These are phyloP conservation scores for Stevia rebaudiana DNA, from an alignment of 140 eudicot genomes.

Conservation along the genomic window DNA sequence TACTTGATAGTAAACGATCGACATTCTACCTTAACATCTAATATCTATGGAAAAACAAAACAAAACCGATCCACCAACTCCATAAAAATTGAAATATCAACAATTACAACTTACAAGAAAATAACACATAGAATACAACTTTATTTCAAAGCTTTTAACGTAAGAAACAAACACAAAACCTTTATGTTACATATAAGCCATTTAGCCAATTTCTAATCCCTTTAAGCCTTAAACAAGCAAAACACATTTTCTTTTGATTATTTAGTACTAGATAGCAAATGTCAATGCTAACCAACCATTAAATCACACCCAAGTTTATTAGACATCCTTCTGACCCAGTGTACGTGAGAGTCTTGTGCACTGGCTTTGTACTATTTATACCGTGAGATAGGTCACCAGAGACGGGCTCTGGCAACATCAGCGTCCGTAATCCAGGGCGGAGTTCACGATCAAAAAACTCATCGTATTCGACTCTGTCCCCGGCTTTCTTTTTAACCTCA, in stretches of 20 bases:
- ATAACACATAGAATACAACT: neutral
- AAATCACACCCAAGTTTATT: neutral
- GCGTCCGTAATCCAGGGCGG: neutral
- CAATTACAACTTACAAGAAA: neutral
- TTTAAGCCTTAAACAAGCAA: neutral
- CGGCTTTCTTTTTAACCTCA: conserved; percentile 15
- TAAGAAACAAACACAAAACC: neutral
- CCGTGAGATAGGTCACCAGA: neutral
- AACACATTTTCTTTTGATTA: neutral
- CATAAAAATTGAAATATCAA: no score
- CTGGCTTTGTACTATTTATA: no score
- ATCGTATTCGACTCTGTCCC: conserved; percentile 3
- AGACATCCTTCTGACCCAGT: no score
- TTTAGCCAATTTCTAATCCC: neutral
- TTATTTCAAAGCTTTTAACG: neutral
- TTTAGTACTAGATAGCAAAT: neutral
- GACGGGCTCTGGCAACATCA: conserved; percentile 13
- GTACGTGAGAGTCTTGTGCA: no score
- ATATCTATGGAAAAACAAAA: no score
- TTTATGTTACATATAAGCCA: neutral
- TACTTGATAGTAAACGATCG: no score
- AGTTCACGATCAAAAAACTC: conserved; percentile 11
- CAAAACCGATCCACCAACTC: neutral
- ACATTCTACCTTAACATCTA: no score
- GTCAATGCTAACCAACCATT: neutral